Percentiles rank a stretch among this genome's conserved stretches.
phyloP scores from a whole-genome alignment of 169 alveolate species.

The Pseudocohnilembus persalinus region DNA sequence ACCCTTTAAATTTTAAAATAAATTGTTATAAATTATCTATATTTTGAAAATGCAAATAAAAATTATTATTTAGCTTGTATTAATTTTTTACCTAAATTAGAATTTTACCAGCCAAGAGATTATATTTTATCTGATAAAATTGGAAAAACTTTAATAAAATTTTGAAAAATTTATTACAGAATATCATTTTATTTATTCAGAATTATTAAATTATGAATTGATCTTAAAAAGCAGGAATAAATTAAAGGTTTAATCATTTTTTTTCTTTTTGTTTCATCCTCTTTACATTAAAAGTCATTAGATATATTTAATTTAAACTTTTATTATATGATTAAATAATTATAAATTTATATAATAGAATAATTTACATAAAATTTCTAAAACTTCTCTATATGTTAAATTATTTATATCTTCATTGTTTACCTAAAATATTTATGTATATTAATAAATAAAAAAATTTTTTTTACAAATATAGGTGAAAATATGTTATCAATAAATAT shows the following conservation, averaged over 20 bases:
- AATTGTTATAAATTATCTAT: neutral
- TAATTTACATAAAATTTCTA: neutral
- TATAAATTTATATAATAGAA: no score
- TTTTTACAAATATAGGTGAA: no score
- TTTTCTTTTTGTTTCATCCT: neutral
- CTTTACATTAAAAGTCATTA: neutral
- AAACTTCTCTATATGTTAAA: neutral
- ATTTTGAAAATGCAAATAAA: neutral
- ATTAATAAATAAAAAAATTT: no score
- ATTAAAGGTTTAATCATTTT: neutral
- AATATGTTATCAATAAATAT: no score
- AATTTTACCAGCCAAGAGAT: neutral
- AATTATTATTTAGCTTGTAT: no score
- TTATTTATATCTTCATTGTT: no score
- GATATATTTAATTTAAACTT: neutral
- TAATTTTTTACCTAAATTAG: neutral
- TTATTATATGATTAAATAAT: no score
- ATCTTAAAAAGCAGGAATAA: neutral
- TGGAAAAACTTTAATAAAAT: neutral
- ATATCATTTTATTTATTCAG: neutral
- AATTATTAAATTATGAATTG: neutral
- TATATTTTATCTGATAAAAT: no score
- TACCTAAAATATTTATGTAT: no score
- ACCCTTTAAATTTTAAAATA: neutral
- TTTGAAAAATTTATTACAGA: neutral